Base-by-base conservation (phyloP, 2,329 filamentous ascomycete genomes). In the Kalmusia sp. region DNA sequence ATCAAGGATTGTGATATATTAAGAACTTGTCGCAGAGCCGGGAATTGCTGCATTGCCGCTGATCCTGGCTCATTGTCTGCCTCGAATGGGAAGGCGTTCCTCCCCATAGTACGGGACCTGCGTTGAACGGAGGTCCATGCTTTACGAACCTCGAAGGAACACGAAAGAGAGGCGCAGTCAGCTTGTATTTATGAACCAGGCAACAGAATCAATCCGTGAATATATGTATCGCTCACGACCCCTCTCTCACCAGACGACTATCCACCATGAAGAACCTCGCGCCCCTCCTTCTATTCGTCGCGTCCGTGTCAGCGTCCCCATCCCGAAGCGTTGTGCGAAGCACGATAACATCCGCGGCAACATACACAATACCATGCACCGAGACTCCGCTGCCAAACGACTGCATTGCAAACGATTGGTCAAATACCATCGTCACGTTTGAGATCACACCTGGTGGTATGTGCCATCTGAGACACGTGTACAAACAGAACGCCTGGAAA, bases 391-490 rank as follows among this genome's bases (percentile, higher is more conserved):
- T 39, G 12, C 37, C 37, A 24, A 24, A 24, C 11, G 21, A 25
- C 25, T 41, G 39, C 39, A 17, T 28, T 6, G 24, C 25, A 28
- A 41, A 30, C 24, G 30, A 15, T 11, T 41, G 39, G 39, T 28
- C 24, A 3, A 24, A 39, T 25, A 30, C 24, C 7, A 30, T 28
- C 24, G 22, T 30, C n/a, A 19, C 22, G 17, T 15, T 30, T 15
- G 30, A 24, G 5, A 8, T 30, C 6, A 1, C 14, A 8, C 14
- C 24, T 17, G n/a, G 39, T 15, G 15, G 39, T 41, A 14, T 25
- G 39, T 41, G 6, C 12, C 24, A 0, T 65, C 68, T 0, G 79
- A 79, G 0, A 14, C 24, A 17, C n/a, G 9, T 7, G 15, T 37
- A 4, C 7, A 17, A 8, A 37, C 34, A 37, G n/a, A n/a, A n/a